Conservation (phyloP, 495 filamentous ascomycete species). For the Talaromyces stipitatus region DNA sequence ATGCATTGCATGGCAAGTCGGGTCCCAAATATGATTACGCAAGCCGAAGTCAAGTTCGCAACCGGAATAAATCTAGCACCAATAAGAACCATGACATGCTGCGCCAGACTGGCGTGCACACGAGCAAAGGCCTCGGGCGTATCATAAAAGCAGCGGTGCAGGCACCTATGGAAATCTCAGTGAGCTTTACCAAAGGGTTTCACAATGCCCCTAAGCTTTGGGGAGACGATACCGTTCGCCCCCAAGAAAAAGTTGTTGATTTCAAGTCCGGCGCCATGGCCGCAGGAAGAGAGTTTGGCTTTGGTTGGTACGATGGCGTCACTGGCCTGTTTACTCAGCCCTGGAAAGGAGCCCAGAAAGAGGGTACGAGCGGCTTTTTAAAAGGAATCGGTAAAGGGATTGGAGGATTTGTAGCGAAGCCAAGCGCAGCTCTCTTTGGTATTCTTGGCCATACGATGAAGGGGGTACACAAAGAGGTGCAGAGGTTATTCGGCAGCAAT, state of each 20-base stretch:
- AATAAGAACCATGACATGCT: neutral
- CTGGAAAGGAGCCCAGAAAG: conserved; percentile 54
- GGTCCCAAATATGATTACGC: neutral
- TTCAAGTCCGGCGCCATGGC: neutral
- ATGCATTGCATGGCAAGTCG: neutral
- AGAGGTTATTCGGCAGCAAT: conserved; percentile 51
- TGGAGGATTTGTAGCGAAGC: conserved; percentile 63
- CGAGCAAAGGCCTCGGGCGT: neutral
- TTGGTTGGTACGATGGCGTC: conserved; percentile 62
- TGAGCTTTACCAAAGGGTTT: conserved; percentile 73
- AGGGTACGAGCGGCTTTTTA: conserved; percentile 56
- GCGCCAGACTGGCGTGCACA: neutral
- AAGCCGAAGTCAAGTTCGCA: neutral
- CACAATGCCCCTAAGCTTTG: conserved; percentile 78
- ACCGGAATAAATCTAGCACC: neutral
- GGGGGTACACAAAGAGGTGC: conserved; percentile 66
- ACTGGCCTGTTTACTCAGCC: conserved; percentile 68
- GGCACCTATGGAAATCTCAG: conserved; percentile 68
- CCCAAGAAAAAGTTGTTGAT: neutral
- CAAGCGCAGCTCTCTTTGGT: conserved; percentile 48
- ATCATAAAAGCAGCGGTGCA: conserved; percentile 52
- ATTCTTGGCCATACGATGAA: conserved; percentile 67
- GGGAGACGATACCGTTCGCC: conserved; percentile 58
- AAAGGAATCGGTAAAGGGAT: conserved; percentile 73
- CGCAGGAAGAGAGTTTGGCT: conserved; percentile 47